Percentiles rank a stretch among this genome's conserved stretches.
Evolutionary conservation across 2,329 filamentous ascomycete species (phyloP).

Genomic region (Aspergillus clavatus): DNA sequence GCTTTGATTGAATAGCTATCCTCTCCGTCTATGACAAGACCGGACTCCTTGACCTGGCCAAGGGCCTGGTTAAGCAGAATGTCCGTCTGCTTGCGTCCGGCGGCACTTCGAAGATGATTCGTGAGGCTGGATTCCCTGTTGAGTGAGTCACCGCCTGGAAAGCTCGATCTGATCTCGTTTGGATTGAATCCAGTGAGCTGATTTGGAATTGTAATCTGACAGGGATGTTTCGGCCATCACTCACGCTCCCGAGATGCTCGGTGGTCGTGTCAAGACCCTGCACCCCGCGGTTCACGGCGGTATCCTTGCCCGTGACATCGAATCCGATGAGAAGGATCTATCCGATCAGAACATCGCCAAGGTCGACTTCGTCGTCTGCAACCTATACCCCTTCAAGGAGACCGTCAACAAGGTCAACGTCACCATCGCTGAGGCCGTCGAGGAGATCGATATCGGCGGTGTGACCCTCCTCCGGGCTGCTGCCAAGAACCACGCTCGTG

Average conservation of each 20-base stretch:
- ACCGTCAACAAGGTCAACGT: constrained; percentile 96
- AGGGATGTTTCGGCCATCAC: constrained; percentile 98
- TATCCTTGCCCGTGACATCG: constrained; percentile 90
- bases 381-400: constrained; percentile 98
- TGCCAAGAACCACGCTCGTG: constrained; percentile 94
- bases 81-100: constrained; percentile 91
- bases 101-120: constrained; percentile 92
- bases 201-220: neutral
- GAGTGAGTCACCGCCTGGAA: constrained; percentile 59
- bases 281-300: constrained; percentile 82
- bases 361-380: constrained; percentile 95
- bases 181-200: constrained; percentile 5
- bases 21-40: constrained; percentile 99
- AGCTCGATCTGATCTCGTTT: constrained; percentile 1
- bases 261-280: constrained; percentile 87
- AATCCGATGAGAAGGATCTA: constrained; percentile 93
- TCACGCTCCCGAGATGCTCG: constrained; percentile 93
- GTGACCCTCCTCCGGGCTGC: constrained; percentile 94
- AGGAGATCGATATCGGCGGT: constrained; percentile 98
- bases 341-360: constrained; percentile 92
- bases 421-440: constrained; percentile 91
- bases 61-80: constrained; percentile 82
- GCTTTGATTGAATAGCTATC: constrained; percentile 58
- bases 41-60: constrained; percentile 84
- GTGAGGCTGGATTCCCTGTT: constrained; percentile 90